phyloP scores from a whole-genome alignment of 83 land plant genomes.

The Larix sibirica region DNA sequence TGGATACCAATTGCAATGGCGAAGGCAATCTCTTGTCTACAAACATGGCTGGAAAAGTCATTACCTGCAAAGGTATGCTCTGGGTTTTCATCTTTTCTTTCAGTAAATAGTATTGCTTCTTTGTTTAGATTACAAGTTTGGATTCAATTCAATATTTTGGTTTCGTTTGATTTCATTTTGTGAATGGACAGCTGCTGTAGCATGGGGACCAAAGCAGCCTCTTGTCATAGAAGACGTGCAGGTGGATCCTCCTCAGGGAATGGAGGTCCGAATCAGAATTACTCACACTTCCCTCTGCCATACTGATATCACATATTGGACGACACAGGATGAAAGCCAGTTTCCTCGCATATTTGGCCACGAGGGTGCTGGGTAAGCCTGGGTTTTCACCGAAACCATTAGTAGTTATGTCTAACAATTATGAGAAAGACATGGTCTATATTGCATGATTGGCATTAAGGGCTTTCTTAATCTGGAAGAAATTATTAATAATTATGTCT shows the following conservation, averaged over 20 bases:
- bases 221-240: constrained; percentile 44
- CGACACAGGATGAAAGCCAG: not conserved
- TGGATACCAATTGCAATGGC: too few species aligned
- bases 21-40: too few species aligned
- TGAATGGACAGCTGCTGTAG: constrained; percentile 41
- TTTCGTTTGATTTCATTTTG: not conserved
- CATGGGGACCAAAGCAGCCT: constrained; percentile 47
- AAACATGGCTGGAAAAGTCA: not conserved
- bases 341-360: constrained; percentile 63
- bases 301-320: constrained; percentile 44
- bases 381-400: not conserved
- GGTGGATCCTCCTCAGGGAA: constrained; percentile 49
- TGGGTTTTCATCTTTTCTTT: not conserved
- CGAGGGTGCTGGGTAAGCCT: constrained; percentile 56
- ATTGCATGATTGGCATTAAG: too few species aligned
- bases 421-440: too few species aligned
- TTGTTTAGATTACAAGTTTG: not conserved
- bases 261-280: constrained; percentile 50
- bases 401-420: too few species aligned
- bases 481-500: too few species aligned
- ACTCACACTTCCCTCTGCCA: constrained; percentile 49
- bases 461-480: too few species aligned
- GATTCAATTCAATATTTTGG: not conserved
- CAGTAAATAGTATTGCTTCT: not conserved
- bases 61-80: constrained; percentile 2